Base-by-base conservation (phyloP, 2,329 filamentous ascomycete species). In the Westerdykella ornata region DNA sequence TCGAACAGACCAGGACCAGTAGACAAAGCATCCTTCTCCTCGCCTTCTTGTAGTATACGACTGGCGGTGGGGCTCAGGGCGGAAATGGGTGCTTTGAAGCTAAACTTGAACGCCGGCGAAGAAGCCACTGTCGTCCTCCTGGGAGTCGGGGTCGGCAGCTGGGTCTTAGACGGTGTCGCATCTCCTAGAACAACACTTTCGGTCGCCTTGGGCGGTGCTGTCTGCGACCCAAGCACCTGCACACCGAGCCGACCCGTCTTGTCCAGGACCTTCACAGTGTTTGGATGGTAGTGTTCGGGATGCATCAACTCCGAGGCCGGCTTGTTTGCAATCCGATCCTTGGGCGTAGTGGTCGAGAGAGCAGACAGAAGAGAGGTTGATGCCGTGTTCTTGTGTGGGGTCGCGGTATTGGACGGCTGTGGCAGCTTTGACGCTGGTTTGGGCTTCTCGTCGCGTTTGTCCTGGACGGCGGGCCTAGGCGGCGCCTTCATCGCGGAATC, bases 271-370 rank as follows among this genome's bases (percentile, higher is more conserved):
- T 84, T 85, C 47, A 81, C 84, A 16, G 85, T 89, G 49, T 75
- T 82, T 40, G 78, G 75, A 43, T 92, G 87, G 42, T 80, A 78
- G 60, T 85, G 85, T 70, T 85, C 85, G 7, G 90, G 90, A 62
- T 96, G 89, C 89, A 96, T 96, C 63, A 95, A 88, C 45, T 82
- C 80, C 49, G 76, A 75, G 36, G 83, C 72, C 17, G 87, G 85
- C 68, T 85, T 84, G 52, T 84, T 70, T 5, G 80, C 75, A 3
- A 80, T 80, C 12, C 75, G 76, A 30, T 78, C 78, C 31, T 73
- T 74, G 4, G 88, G 88, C 5, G 69, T 67, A 40, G 51, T 59
- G 19, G 55, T 51, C 15, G 54, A 44, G 29, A 54, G 45, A 28
- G 45, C 44, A 16, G 49, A 42, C 15, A 57, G 38, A 14, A 51